phyloP scores from a whole-genome alignment of 306 rosid species.

The Hylodesmum podocarpum region DNA sequence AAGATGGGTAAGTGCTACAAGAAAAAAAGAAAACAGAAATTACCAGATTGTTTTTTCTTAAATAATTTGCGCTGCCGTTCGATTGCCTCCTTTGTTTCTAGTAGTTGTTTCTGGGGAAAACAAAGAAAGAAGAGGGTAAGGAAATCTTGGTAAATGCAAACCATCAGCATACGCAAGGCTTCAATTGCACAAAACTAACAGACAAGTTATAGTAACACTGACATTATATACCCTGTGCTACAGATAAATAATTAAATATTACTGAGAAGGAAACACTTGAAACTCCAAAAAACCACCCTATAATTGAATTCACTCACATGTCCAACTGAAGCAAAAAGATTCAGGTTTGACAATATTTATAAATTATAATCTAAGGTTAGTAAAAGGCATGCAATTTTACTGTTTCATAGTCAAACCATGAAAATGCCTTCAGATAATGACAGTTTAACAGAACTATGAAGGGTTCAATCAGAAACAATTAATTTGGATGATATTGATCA shows the following conservation, averaged over 20 bases:
- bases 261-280: conserved; percentile 2
- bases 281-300: conserved; percentile 6
- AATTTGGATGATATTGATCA: background rate
- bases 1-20: conserved; percentile 19
- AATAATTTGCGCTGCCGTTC: conserved; percentile 91
- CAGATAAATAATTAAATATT: conserved; percentile 15
- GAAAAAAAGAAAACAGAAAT: conserved; percentile 18
- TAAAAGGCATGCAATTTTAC: background rate
- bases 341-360: background rate
- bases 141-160: conserved; percentile 1
- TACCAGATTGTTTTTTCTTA: conserved; percentile 89
- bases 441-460: conserved; percentile 1
- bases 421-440: background rate
- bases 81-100: conserved; percentile 88
- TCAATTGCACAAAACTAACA: conserved; percentile 1
- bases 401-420: background rate
- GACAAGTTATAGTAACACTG: background rate
- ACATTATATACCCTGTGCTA: conserved; percentile 1
- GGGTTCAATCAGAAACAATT: background rate
- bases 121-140: conserved; percentile 9
- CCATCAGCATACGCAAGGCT: background rate
- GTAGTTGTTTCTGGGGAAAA: conserved; percentile 63
- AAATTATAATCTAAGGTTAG: background rate
- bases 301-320: background rate
- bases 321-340: conserved; percentile 10